Conservation (phyloP, 768 basidiomycete genomes). For the Hygrophorus russula region DNA sequence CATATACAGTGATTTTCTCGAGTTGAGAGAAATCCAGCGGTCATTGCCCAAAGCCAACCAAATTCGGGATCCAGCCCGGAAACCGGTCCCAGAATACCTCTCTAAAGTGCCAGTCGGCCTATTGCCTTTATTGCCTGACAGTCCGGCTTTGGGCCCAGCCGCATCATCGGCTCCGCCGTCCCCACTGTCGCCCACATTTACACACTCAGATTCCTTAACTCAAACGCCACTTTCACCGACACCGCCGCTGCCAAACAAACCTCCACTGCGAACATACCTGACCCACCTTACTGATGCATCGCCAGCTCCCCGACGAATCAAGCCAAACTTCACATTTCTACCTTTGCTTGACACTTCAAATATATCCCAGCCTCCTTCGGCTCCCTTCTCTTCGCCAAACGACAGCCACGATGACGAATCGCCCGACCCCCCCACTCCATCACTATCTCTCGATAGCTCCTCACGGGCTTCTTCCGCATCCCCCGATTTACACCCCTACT, state of each 20-base stretch:
- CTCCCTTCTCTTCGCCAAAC: not conserved
- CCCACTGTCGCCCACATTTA: not conserved
- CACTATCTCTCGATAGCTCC: not conserved
- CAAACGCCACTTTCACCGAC: not conserved
- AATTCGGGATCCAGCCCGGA: constrained; percentile 25
- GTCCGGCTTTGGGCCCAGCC: not conserved
- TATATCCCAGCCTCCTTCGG: constrained; percentile 10
- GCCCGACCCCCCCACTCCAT: not conserved
- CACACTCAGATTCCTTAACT: not conserved
- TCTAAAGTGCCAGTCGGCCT: not conserved
- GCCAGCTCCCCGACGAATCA: constrained; percentile 13
- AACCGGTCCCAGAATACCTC: not conserved
- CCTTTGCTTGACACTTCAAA: constrained; percentile 26
- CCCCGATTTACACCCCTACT: not conserved
- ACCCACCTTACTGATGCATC: constrained; percentile 18
- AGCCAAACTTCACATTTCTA: constrained; percentile 23
- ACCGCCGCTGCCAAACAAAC: not conserved
- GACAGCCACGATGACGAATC: not conserved
- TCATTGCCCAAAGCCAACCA: constrained; percentile 51
- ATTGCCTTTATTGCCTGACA: not conserved
- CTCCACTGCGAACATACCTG: constrained; percentile 13
- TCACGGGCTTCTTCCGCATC: not conserved
- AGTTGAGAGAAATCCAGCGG: constrained; percentile 59
- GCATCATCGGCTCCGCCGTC: not conserved
- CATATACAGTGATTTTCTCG: constrained; percentile 42